Evolutionary conservation across 768 basidiomycete genomes (phyloP), one percentile per base, ranked within the genome.

Genomic region (Trametes cinnabarina): DNA sequence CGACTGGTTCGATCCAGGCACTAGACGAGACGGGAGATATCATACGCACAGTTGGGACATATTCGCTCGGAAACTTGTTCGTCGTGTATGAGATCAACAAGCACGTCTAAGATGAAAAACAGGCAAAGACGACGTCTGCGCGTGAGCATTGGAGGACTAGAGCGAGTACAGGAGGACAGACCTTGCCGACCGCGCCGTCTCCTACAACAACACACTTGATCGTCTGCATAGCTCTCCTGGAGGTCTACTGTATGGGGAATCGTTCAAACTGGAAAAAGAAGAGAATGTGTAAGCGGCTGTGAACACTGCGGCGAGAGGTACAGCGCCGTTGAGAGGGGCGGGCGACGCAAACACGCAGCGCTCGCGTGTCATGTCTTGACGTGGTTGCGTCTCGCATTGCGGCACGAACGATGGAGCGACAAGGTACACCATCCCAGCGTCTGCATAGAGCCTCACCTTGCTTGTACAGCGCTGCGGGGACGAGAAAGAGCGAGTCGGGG

Each of bases 31-130:
- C 54, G 69, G 47, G 63, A 54, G 35, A 42, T 52, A 20, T 17
- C 46, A 19, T 39, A 84, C 90, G 73, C 77, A 96, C 94, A 65
- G 95, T 97, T 56, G 95, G 95, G 48, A 98, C 96, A 77, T 98
- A 98, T 84, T 99, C 96, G 73, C 93, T 94, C 32, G 94, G 94
- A 76, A 97, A 97, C 76, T 97, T 94, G 84, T 94, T 95, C 68
- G 94, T 94, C 51, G 94, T 95, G 79, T 95, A 95, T 60, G 94
- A 97, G 73, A 97, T 97, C 77, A 97, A 81, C 64, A 97, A 81
- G 80, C 94, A 97, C 43, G 94, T 97, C 94, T 95, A 70, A 12
- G 22, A 26, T 44, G 52, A 20, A 47, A 58, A 46, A 25, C n/a
- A 20, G 56, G 41, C 26, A 20, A 46, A 51, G 42, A 62, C 62